Evolutionary conservation across 106 monocot species (phyloP).

Genomic region (Ottelia alismoides): DNA sequence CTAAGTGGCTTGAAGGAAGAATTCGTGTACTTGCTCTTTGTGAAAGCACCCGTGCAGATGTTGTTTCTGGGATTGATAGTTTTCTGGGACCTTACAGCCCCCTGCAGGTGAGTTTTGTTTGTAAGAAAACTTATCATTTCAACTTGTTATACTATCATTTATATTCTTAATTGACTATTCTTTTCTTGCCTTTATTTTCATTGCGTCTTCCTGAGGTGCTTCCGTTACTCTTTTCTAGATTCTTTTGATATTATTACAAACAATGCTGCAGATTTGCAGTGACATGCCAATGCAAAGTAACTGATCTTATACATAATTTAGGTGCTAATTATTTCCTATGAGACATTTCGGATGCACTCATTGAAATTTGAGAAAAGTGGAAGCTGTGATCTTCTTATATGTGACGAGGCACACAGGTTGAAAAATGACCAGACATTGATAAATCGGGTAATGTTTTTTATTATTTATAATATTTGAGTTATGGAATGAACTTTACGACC

Average conservation of each 20-base stretch:
- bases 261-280: too few relatives aligned
- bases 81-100: constrained; percentile 53
- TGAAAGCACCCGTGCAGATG: constrained; percentile 93
- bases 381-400: constrained; percentile 93
- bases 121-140: too few relatives aligned
- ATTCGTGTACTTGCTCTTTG: constrained; percentile 71
- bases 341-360: constrained; percentile 97
- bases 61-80: constrained; percentile 75
- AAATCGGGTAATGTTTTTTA: constrained; percentile 50
- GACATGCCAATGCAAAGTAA: neutral
- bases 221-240: too few relatives aligned
- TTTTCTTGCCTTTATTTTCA: too few relatives aligned
- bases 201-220: too few relatives aligned
- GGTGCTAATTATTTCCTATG: constrained; percentile 94
- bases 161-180: too few relatives aligned
- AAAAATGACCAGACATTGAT: constrained; percentile 97
- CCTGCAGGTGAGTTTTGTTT: constrained; percentile 47
- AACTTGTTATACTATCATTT: too few relatives aligned
- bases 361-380: constrained; percentile 80
- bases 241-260: too few relatives aligned
- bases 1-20: constrained; percentile 83
- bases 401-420: constrained; percentile 95
- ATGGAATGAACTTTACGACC: too few relatives aligned
- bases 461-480: too few relatives aligned
- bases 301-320: constrained; percentile 14